A percentile compares a stretch with the other conserved stretches of the same genome.
Evolutionary conservation across 1,139 yeast genomes (phyloP).

Genomic region (Blastobotrys serpentis): DNA sequence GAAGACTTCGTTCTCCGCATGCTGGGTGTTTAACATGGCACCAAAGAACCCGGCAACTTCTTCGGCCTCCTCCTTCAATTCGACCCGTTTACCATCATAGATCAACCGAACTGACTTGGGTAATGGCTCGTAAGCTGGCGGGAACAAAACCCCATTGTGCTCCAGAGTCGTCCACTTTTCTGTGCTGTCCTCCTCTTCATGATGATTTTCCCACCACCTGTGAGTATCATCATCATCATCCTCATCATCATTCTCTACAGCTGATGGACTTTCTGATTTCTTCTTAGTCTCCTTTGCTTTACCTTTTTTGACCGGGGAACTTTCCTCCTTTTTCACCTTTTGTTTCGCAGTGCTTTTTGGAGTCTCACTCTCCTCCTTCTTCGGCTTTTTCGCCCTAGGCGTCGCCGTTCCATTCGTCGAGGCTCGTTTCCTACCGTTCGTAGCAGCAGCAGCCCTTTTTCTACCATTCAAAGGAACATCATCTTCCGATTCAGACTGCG

Average conservation of each 20-base stretch:
- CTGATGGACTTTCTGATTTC: constrained; percentile 12
- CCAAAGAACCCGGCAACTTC: constrained; percentile 96
- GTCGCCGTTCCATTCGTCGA: constrained; percentile 7
- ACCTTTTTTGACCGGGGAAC: constrained; percentile 8
- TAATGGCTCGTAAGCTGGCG: constrained; percentile 85
- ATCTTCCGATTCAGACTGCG: constrained; percentile 18
- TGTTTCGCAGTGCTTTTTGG: constrained; percentile 10
- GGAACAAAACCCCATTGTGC: constrained; percentile 90
- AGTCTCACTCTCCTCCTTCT: constrained; percentile 12
- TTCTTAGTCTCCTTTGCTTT: constrained; percentile 17
- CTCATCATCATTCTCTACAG: constrained; percentile 31
- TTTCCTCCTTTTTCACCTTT: constrained; percentile 14
- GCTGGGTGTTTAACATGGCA: constrained; percentile 85
- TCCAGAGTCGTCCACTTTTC: constrained; percentile 83
- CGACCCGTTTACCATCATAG: constrained; percentile 74
- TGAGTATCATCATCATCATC: constrained; percentile 64
- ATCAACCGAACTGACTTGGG: constrained; percentile 76
- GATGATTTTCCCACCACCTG: constrained; percentile 79
- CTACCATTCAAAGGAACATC: constrained; percentile 13
- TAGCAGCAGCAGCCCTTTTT: neutral
- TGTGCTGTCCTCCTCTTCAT: constrained; percentile 65
- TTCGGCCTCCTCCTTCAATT: constrained; percentile 77
- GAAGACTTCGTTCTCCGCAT: constrained; percentile 81
- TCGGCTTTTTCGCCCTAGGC: constrained; percentile 16
- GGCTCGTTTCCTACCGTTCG: constrained; percentile 1